Base-by-base conservation (phyloP, 2,329 filamentous ascomycete species). In the Pseudonectria buxi region DNA sequence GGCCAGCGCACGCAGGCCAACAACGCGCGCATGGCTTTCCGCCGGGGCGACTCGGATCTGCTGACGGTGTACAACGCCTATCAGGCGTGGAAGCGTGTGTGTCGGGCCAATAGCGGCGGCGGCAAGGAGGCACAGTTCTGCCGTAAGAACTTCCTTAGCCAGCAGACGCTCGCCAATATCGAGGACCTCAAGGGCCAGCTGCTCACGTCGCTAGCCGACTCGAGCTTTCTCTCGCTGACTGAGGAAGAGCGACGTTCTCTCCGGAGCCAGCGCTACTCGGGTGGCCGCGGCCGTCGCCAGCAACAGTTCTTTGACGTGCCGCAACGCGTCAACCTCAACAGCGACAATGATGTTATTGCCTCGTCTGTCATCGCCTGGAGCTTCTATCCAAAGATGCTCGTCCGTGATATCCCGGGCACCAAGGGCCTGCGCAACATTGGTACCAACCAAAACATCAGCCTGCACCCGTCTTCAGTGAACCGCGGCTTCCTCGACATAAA, bases 31-130 rank as follows among this genome's bases (percentile, higher is more conserved):
- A 72, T 83, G 39, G 76, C 76, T 4, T 98, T 94, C 65, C 83
- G 83, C 43, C 78, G 83, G 49, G 82, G 86, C 14, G 87, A 95
- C 58, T 96, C 92, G 0, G 92, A 98, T 57, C 71, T 96, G 1
- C 68, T 96, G 10, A 96, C 92, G 0, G 76, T 88, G 1, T 96
- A 95, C 66, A 95, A 95, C 55, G 92, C 92, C 2, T 98, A 98
- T 59, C 68, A 78, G 31, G 74, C 85, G 3, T 98, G 92, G 92
- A 89, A 85, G 54, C 79, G 80, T 37, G 79, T 89, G 4, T 94
- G 86, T 59, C 77, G 77, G 47, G 77, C 79, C 0, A 74, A 79
- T 18, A 67, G 61, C 2, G 64, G 59, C 7, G 72, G 74, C 7
- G 71, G 76, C 30, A 86, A 83, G 32, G 90, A 96, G 53, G 86